Conservation (phyloP, 805 yeast genomes). For the Komagataella phaffii region DNA sequence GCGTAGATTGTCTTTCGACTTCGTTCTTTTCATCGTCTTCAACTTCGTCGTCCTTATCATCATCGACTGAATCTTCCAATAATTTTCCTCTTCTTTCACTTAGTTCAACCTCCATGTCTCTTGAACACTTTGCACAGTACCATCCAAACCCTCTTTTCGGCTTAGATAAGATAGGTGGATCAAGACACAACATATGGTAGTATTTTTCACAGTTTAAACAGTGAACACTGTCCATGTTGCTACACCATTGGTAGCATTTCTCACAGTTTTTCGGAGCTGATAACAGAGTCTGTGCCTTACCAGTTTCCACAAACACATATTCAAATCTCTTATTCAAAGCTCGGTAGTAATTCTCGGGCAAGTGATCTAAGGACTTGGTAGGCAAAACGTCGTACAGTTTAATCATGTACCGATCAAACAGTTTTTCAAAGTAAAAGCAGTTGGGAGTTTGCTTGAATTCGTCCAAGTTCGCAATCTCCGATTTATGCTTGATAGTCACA, state of each 20-base stretch:
- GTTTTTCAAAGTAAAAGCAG: conserved; percentile 70
- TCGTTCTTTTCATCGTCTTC: conserved; percentile 1
- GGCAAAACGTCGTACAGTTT: conserved; percentile 69
- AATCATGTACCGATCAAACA: conserved; percentile 78
- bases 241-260: conserved; percentile 78
- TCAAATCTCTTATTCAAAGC: conserved; percentile 58
- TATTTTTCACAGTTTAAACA: conserved; percentile 66
- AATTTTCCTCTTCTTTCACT: conserved; percentile 20
- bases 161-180: conserved; percentile 68
- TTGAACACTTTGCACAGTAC: conserved; percentile 77
- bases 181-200: conserved; percentile 75
- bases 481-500: conserved; percentile 55
- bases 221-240: conserved; percentile 52
- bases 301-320: conserved; percentile 63
- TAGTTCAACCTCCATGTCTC: conserved; percentile 34
- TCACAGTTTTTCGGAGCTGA: conserved; percentile 58
- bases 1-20: conserved; percentile 1
- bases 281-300: conserved; percentile 48
- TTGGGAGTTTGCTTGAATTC: conserved; percentile 45
- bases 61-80: conserved; percentile 16
- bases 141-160: conserved; percentile 85
- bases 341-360: conserved; percentile 45
- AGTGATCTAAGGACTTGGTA: conserved; percentile 40
- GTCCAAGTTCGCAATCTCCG: conserved; percentile 48
- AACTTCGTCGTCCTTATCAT: conserved; percentile 14